These are phyloP conservation scores for Eimeria acervulina DNA, from an alignment of 169 alveolate genomes.

Conservation along the genomic window DNA sequence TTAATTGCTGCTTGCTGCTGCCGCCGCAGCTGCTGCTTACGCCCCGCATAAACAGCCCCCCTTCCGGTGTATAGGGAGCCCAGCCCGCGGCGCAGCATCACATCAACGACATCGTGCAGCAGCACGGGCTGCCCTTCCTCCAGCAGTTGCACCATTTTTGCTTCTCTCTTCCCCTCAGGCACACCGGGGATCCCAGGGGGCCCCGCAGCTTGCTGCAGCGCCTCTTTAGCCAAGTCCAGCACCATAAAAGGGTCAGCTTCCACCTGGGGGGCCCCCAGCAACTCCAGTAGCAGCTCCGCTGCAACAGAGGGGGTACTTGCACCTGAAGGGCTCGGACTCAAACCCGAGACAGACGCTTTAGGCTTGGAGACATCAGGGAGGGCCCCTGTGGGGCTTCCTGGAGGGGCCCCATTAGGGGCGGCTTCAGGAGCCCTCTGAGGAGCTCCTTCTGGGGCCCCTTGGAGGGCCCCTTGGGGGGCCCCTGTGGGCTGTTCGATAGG, in stretches of 20 bases:
- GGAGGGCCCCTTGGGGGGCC: too few species aligned
- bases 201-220: neutral
- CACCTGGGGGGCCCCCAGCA: neutral
- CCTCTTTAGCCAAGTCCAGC: neutral
- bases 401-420: neutral
- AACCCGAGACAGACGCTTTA: neutral
- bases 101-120: neutral
- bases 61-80: slow-evolving; percentile 17
- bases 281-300: neutral
- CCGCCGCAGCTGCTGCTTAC: neutral
- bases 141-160: neutral
- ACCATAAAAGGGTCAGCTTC: neutral
- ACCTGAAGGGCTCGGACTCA: too few species aligned
- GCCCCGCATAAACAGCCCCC: slow-evolving; percentile 23
- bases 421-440: too few species aligned
- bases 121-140: neutral
- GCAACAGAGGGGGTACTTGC: too few species aligned
- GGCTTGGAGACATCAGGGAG: neutral
- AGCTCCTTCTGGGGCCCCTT: too few species aligned
- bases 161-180: neutral
- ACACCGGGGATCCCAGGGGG: neutral
- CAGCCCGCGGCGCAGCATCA: slow-evolving; percentile 18
- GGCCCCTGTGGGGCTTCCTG: neutral
- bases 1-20: neutral
- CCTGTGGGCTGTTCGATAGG: too few species aligned